phyloP scores from a whole-genome alignment of 1,284 basidiomycete species.

The Crocinoboletus sp. region DNA sequence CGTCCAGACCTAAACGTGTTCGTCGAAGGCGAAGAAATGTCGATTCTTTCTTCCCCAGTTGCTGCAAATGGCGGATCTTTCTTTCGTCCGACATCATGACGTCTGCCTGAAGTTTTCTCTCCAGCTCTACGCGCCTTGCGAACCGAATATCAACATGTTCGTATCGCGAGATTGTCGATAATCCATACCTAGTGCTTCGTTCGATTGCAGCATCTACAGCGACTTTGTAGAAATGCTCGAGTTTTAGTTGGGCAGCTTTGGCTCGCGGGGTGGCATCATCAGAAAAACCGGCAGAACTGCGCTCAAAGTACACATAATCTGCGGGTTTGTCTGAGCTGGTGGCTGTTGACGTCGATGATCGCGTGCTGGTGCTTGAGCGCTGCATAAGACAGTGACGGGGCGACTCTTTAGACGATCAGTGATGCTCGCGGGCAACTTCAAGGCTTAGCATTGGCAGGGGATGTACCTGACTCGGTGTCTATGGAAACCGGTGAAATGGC shows the following conservation, averaged over 20 bases:
- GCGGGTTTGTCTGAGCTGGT: slow-evolving; percentile 28
- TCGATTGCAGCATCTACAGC: slow-evolving; percentile 91
- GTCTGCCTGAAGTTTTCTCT: slow-evolving; percentile 70
- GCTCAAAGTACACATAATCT: slow-evolving; percentile 85
- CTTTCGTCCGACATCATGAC: slow-evolving; percentile 66
- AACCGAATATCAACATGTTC: slow-evolving; percentile 5
- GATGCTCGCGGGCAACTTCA: background rate
- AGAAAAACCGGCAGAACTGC: slow-evolving; percentile 65
- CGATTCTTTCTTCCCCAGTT: slow-evolving; percentile 82
- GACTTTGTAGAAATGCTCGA: slow-evolving; percentile 91
- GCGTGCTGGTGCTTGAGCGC: slow-evolving; percentile 30
- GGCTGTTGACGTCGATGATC: slow-evolving; percentile 24
- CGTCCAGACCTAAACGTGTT: slow-evolving; percentile 83
- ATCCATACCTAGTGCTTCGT: slow-evolving; percentile 70
- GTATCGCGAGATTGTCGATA: background rate
- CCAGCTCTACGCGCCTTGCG: slow-evolving; percentile 76
- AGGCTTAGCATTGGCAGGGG: background rate
- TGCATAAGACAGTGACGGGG: slow-evolving; percentile 18
- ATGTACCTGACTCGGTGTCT: slow-evolving; percentile 2
- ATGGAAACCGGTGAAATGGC: slow-evolving; percentile 2
- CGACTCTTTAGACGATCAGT: background rate
- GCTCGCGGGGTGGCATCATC: slow-evolving; percentile 76
- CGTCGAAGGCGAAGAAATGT: slow-evolving; percentile 74
- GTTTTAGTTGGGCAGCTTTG: slow-evolving; percentile 84
- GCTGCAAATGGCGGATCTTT: slow-evolving; percentile 75